A percentile compares a stretch with the other conserved stretches of the same genome.
Conservation (phyloP, 768 basidiomycete species). For the Amanita subjunquillea region DNA sequence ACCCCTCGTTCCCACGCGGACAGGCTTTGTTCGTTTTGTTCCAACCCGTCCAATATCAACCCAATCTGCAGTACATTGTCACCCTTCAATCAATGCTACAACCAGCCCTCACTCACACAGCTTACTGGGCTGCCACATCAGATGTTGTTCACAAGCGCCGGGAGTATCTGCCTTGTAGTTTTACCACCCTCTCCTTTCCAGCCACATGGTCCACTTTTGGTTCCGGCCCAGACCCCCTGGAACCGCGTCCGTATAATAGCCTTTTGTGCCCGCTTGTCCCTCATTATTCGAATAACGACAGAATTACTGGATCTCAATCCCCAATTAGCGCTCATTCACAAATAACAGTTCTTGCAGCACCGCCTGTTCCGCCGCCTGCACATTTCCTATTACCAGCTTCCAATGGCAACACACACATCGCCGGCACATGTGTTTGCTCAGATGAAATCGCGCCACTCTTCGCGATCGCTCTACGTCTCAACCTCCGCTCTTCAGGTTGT, state of each 20-base stretch:
- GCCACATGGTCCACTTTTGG: conserved; percentile 13
- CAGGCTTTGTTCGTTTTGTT: conserved; percentile 76
- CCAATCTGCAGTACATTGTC: conserved; percentile 12
- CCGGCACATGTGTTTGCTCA: conserved; percentile 82
- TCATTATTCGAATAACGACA: background rate
- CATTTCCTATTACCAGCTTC: conserved; percentile 8
- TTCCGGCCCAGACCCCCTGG: conserved; percentile 8
- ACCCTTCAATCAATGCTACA: conserved; percentile 28
- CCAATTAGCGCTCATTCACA: conserved; percentile 18
- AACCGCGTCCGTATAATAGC: conserved; percentile 11
- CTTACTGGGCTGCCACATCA: conserved; percentile 37
- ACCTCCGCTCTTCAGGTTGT: conserved; percentile 47
- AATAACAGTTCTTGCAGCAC: conserved; percentile 30
- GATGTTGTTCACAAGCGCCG: conserved; percentile 22
- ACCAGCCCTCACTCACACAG: conserved; percentile 35
- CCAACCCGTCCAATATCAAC: conserved; percentile 44
- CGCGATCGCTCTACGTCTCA: conserved; percentile 34
- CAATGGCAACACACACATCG: conserved; percentile 31
- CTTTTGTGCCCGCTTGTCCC: conserved; percentile 3
- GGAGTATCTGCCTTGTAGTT: conserved; percentile 22
- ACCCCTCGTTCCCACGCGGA: conserved; percentile 80
- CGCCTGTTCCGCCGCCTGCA: conserved; percentile 41
- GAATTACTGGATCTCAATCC: conserved; percentile 29
- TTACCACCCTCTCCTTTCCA: conserved; percentile 16
- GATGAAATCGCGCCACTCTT: conserved; percentile 90